A percentile compares a stretch with the other conserved stretches of the same genome.
Evolutionary conservation across 2,329 filamentous ascomycete species (phyloP).

Genomic region (Endocalyx cinctus): DNA sequence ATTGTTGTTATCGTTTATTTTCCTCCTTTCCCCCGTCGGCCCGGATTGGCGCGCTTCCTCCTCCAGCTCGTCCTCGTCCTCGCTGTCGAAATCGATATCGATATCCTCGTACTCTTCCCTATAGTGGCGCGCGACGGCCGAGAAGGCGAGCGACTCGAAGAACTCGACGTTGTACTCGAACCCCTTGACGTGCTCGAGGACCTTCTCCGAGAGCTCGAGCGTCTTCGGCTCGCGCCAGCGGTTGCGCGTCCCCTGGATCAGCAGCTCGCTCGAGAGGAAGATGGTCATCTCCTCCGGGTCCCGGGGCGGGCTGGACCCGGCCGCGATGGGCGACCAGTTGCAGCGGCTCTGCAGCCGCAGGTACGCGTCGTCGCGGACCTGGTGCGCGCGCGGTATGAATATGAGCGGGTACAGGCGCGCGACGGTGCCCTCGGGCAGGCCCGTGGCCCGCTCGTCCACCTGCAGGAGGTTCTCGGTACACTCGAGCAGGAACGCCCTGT

Average conservation of each 20-base stretch:
- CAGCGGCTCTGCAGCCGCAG: conserved; percentile 23
- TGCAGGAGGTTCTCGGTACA: conserved; percentile 23
- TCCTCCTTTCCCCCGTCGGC: too few species aligned
- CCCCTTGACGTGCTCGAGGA: conserved; percentile 21
- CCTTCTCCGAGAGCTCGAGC: conserved; percentile 18
- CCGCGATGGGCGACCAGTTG: conserved; percentile 16
- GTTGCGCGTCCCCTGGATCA: conserved; percentile 20
- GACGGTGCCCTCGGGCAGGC: conserved; percentile 21
- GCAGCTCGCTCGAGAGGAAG: conserved; percentile 21
- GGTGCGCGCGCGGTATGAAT: conserved; percentile 23
- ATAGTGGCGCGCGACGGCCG: conserved; percentile 21
- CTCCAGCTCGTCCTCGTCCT: conserved; percentile 10
- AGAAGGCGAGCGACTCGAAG: conserved; percentile 21
- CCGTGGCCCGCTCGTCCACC: conserved; percentile 19
- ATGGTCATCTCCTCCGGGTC: conserved; percentile 19
- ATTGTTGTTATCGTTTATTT: too few species aligned
- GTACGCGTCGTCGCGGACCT: conserved; percentile 19
- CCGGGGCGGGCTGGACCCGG: conserved; percentile 18
- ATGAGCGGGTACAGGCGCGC: conserved; percentile 22
- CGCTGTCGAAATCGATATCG: conserved; percentile 15
- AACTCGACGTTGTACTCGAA: conserved; percentile 23
- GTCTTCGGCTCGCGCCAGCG: conserved; percentile 17
- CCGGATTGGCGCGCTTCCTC: too few species aligned
- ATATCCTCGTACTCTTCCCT: too few species aligned
- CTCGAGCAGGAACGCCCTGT: conserved; percentile 24